Evolutionary conservation across 768 basidiomycete genomes (phyloP).

Genomic region (Epithele typhae): DNA sequence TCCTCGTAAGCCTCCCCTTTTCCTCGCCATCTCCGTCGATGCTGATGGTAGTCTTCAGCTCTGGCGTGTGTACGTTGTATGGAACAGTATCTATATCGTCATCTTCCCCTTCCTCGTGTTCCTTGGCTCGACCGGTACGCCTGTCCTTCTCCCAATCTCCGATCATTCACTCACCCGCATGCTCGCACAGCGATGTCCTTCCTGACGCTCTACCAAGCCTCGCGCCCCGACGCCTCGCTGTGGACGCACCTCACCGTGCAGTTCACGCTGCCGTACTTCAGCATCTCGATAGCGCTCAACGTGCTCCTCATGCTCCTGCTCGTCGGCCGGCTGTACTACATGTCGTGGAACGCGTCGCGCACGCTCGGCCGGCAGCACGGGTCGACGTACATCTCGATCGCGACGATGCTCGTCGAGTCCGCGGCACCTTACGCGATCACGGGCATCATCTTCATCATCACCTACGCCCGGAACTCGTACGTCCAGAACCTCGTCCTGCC

Average conservation of each 20-base stretch:
- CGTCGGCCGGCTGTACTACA: slow-evolving; percentile 17
- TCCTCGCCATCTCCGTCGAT: background rate
- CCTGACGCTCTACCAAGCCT: slow-evolving; percentile 15
- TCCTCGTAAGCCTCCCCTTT: slow-evolving; percentile 17
- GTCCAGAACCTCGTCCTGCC: slow-evolving; percentile 20
- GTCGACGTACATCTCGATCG: slow-evolving; percentile 15
- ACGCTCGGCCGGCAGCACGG: slow-evolving; percentile 10
- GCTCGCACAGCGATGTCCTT: slow-evolving; percentile 8
- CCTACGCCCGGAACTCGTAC: slow-evolving; percentile 15
- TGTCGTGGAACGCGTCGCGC: slow-evolving; percentile 21
- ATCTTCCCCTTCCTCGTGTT: slow-evolving; percentile 11
- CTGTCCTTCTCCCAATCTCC: background rate
- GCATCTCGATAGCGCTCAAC: slow-evolving; percentile 20
- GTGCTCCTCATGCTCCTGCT: slow-evolving; percentile 19
- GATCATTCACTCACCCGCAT: background rate
- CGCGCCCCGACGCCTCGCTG: slow-evolving; percentile 13
- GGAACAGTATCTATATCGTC: slow-evolving; percentile 11
- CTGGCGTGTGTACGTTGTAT: slow-evolving; percentile 21
- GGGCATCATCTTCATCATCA: slow-evolving; percentile 20
- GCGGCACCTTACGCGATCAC: slow-evolving; percentile 20
- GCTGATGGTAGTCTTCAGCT: slow-evolving; percentile 9
- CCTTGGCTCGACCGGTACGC: slow-evolving; percentile 12
- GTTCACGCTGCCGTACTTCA: slow-evolving; percentile 22
- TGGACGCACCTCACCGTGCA: slow-evolving; percentile 10
- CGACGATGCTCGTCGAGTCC: slow-evolving; percentile 27